phyloP scores from a whole-genome alignment of 306 rosid species.

The Morella rubra region DNA sequence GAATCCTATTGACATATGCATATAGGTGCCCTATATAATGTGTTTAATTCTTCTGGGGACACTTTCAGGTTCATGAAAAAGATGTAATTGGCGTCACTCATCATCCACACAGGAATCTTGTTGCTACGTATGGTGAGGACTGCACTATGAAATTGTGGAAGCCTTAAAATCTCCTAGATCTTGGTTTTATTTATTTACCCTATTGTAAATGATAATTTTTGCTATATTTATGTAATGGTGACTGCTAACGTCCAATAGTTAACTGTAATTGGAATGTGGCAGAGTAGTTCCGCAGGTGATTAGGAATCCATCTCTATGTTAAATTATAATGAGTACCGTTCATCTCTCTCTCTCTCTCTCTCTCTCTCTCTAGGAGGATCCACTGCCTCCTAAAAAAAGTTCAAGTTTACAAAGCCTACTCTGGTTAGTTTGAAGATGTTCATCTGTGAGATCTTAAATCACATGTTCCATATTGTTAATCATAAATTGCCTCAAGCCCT shows the following conservation, averaged over 20 bases:
- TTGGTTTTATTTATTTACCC: neutral
- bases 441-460: no score
- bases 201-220: neutral
- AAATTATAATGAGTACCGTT: no score
- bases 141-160: conserved; percentile 95
- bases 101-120: conserved; percentile 97
- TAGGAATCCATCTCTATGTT: no score
- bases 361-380: no score
- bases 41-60: neutral
- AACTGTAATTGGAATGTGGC: neutral
- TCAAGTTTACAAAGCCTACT: no score
- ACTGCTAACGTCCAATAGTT: neutral
- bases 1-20: neutral
- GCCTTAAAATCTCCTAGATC: conserved; percentile 50
- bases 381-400: no score
- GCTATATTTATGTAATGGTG: neutral
- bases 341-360: no score
- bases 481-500: no score
- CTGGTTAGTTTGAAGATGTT: no score
- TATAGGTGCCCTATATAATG: neutral
- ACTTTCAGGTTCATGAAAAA: conserved; percentile 87
- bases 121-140: conserved; percentile 85
- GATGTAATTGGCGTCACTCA: conserved; percentile 89
- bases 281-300: neutral
- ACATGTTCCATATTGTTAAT: no score